These are phyloP conservation scores for Vitrella brassicaformis DNA, from an alignment of 73 alveolate genomes.

Conservation along the genomic window DNA sequence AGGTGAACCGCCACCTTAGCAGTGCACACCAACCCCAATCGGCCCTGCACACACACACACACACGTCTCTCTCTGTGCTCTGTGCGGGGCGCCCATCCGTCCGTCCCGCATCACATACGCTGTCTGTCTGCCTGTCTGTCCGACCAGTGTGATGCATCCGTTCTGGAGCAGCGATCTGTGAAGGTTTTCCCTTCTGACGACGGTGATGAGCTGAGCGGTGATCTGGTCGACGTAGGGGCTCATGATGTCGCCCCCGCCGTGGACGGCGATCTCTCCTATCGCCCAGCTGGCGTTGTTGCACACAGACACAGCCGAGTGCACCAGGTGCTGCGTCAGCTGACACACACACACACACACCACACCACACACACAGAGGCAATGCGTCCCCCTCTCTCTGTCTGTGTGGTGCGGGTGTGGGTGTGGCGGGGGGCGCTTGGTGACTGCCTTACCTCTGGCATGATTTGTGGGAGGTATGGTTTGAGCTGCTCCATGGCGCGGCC, in stretches of 20 bases:
- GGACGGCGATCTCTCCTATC: background rate
- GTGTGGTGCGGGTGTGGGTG: too few species aligned
- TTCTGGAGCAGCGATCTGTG: background rate
- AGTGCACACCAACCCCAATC: too few species aligned
- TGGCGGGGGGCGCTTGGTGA: too few species aligned
- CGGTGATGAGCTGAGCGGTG: background rate
- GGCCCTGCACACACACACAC: background rate
- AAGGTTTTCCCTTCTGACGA: background rate
- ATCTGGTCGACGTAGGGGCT: background rate
- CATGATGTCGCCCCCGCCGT: background rate
- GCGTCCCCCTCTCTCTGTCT: too few species aligned
- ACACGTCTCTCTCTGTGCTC: too few species aligned
- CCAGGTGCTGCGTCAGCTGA: background rate
- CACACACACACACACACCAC: background rate
- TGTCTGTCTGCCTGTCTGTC: too few species aligned
- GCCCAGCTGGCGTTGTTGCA: background rate
- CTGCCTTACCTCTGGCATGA: background rate
- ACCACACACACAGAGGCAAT: too few species aligned
- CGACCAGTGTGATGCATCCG: background rate
- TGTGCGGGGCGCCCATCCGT: too few species aligned
- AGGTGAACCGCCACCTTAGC: background rate
- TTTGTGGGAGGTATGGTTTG: background rate
- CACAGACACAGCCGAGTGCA: background rate
- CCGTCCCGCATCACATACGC: too few species aligned
- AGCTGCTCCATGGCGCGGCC: too few species aligned